Conservation (phyloP, 805 yeast genomes). For the Priceomyces melissophilus region DNA sequence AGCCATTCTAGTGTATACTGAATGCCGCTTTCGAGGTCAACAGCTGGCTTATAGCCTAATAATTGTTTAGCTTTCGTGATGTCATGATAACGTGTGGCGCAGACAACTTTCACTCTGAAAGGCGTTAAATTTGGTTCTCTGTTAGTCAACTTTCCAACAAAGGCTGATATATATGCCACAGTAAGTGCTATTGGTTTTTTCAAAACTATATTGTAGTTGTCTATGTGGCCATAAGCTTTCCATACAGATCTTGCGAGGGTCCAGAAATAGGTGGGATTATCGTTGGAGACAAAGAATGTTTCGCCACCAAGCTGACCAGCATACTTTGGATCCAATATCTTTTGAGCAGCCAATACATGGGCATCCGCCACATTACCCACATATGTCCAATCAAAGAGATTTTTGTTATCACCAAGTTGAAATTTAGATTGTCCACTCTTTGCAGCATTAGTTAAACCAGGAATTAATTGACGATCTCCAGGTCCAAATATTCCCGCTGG, state of each 20-base stretch:
- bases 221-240: conserved; percentile 92
- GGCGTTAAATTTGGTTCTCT: conserved; percentile 95
- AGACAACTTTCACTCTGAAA: conserved; percentile 86
- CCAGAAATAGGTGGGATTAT: conserved; percentile 95
- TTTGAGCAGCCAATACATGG: conserved; percentile 87
- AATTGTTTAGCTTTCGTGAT: conserved; percentile 78
- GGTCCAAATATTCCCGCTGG: conserved; percentile 99
- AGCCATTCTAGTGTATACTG: conserved; percentile 80
- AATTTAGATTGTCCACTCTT: conserved; percentile 81
- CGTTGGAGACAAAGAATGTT: conserved; percentile 87
- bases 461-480: conserved; percentile 95
- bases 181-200: conserved; percentile 72
- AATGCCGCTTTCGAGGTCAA: conserved; percentile 77
- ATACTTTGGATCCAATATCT: conserved; percentile 48
- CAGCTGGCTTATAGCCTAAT: conserved; percentile 78
- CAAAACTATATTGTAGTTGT: conserved; percentile 63
- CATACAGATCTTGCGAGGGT: conserved; percentile 93
- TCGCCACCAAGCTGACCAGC: conserved; percentile 68
- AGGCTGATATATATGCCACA: conserved; percentile 79
- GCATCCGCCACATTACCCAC: conserved; percentile 98
- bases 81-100: conserved; percentile 92
- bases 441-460: conserved; percentile 83
- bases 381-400: conserved; percentile 93
- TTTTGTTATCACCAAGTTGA: conserved; percentile 92
- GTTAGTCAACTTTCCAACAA: conserved; percentile 63